Conservation (phyloP, 768 basidiomycete species). For the Russula olivacea region DNA sequence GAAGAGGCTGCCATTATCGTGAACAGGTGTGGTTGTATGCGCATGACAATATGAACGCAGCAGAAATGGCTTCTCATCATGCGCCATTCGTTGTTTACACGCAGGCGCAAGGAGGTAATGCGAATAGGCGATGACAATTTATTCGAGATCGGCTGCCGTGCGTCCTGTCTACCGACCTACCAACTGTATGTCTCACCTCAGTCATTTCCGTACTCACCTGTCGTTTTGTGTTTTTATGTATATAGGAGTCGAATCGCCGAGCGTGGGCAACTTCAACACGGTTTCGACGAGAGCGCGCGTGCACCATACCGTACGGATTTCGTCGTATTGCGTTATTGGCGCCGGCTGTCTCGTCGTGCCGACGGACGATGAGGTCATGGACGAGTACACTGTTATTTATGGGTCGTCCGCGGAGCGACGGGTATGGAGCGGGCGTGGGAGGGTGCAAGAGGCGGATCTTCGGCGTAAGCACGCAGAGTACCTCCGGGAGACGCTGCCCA, state of each 20-base stretch:
- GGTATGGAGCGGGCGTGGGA: conserved; percentile 81
- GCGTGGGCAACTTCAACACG: conserved; percentile 81
- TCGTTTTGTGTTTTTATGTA: background rate
- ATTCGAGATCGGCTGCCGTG: conserved; percentile 92
- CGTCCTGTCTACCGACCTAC: conserved; percentile 31
- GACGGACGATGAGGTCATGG: conserved; percentile 69
- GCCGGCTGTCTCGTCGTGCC: conserved; percentile 75
- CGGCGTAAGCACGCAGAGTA: conserved; percentile 88
- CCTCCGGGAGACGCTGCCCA: conserved; percentile 83
- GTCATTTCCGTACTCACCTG: background rate
- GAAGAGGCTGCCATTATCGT: conserved; percentile 90
- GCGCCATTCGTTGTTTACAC: background rate
- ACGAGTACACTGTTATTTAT: conserved; percentile 80
- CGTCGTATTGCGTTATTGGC: conserved; percentile 78
- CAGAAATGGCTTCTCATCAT: background rate
- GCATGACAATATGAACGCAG: conserved; percentile 9
- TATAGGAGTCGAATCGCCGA: conserved; percentile 79
- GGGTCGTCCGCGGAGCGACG: conserved; percentile 70
- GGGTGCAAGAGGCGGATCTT: conserved; percentile 76
- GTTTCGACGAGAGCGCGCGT: conserved; percentile 79
- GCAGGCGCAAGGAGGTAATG: conserved; percentile 76
- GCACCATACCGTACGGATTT: conserved; percentile 74
- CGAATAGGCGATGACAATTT: conserved; percentile 90
- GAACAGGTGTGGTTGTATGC: conserved; percentile 51
- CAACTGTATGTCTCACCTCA: conserved; percentile 1